Conservation (phyloP, 2,329 filamentous ascomycete genomes). For the Dactylellina sp. region DNA sequence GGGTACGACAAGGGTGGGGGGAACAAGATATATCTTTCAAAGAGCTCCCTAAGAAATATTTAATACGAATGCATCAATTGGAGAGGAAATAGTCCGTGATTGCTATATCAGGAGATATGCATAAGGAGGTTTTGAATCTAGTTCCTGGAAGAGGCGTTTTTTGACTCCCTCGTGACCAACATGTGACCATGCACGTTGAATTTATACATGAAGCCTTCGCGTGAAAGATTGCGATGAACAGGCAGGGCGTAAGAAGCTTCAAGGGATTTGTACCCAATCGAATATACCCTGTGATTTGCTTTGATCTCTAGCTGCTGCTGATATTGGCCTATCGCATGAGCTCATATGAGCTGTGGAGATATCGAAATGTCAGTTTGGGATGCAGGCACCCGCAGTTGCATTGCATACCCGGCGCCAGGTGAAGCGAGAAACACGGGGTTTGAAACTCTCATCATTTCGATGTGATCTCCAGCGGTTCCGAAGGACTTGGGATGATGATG, state of each 20-base stretch:
- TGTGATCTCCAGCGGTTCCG: conserved; percentile 29
- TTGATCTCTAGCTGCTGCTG: not conserved
- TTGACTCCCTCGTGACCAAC: conserved; percentile 31
- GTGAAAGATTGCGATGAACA: not conserved
- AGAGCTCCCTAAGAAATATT: conserved; percentile 22
- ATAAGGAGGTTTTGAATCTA: conserved; percentile 5
- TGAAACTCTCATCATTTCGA: conserved; percentile 38
- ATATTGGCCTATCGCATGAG: conserved; percentile 15
- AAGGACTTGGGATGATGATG: not conserved
- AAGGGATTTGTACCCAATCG: not conserved
- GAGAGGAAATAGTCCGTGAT: conserved; percentile 1
- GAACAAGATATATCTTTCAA: not conserved
- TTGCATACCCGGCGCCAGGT: conserved; percentile 57
- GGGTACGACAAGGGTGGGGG: conserved; percentile 3
- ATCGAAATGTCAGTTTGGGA: conserved; percentile 30
- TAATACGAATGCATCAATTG: conserved; percentile 28
- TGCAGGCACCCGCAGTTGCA: conserved; percentile 57
- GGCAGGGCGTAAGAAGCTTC: not conserved
- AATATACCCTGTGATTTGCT: conserved; percentile 3
- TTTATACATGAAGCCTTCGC: conserved; percentile 40
- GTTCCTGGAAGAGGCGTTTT: conserved; percentile 1
- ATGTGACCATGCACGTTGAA: conserved; percentile 48
- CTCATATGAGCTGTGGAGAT: conserved; percentile 3
- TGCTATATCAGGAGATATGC: conserved; percentile 30
- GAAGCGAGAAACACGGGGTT: conserved; percentile 53